Evolutionary conservation across 1,284 basidiomycete species (phyloP), one percentile per base, ranked within the genome.

Genomic region (Irpex sp.): DNA sequence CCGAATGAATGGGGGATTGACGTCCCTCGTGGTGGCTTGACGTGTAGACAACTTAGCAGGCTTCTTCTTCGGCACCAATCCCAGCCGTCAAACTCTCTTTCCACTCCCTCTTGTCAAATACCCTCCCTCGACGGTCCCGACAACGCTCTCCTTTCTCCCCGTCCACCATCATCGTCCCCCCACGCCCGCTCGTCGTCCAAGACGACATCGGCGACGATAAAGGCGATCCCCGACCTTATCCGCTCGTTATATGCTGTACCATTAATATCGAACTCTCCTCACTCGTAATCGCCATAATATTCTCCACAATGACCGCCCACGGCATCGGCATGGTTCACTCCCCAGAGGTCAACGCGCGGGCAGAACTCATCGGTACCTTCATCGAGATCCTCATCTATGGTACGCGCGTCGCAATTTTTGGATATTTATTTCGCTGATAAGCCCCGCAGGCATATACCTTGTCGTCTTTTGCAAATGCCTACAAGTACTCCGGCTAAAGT

Each of bases 361-460:
- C 63, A 33, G 63, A 64, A 26, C 58, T 64, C 33, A 61, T 64
- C 13, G 63, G 63, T 13, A 64, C 63, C 0, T 61, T 58, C 7
- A 13, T 64, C 17, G 63, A 64, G 26, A 60, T 51, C 17, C 33
- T 64, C 13, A 26, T 37, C n/a, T 64, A 64, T 51, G 63, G 63
- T 64, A 31, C 19, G 61, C 8, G 39, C 7, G 19, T n/a, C 35
- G 35, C 13, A 8, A 11, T 58, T 7, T 35, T 4, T 56, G 31
- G 5, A 49, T 9, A 53, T 7, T 13, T 13, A 19, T 31, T 46
- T 7, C 5, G 6, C 6, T 43, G 31, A 43, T 5, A 58, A 6
- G n/a, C 21, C 0, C 19, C 15, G 1, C 19, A 64, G 63, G 63
- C 21, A 35, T 59, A 3, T 64, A 64, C 46, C 49, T 55, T 19